Base-by-base conservation (phyloP, 305 asterid species). In the Fraxinus baroniana region DNA sequence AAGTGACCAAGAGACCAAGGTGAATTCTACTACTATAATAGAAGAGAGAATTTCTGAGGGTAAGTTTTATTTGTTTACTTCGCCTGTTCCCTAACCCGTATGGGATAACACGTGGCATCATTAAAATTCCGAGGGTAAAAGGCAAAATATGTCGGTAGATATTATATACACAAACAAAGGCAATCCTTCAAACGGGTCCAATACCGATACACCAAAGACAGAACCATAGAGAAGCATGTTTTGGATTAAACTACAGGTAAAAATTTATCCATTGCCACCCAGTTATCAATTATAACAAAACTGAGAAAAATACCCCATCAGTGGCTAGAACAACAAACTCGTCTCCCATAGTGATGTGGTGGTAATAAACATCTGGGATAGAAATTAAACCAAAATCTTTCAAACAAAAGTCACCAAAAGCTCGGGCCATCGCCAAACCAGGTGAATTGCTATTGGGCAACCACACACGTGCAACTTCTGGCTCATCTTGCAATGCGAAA, bases 341-440 rank as follows among this genome's bases (percentile, higher is more conserved):
- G 60, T 85, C 87, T 55, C 70, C 83, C 79, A 74, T 74, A 0
- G 87, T 74, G 39, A 85, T 76, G 33, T 36, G 83, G 52, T 82
- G 83, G 35, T 79, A 66, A 7, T 85, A 78, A 57, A 85, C 49
- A 60, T 85, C 85, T 44, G 87, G 87, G 44, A 81, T 74, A 32
- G 87, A 85, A 80, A 81, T 85, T 68, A 85, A 77, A 85, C 87
- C 87, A 66, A 82, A 85, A 82, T 82, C 83, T 78, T 85, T 85
- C 74, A 85, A 82, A 62, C 88, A 85, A 35, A 85, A 85, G 78
- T 85, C 86, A 70, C 88, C 88, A 68, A 85, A 85, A 17, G 88
- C 88, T 57, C 88, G 84, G 37, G 88, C 86, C 86, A 86, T 86
- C 20, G 88, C 88, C 55, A 86, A 79, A 46, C 88, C 86, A 76